phyloP scores from a whole-genome alignment of 257 asterid species.

The Hygrophila difformis region DNA sequence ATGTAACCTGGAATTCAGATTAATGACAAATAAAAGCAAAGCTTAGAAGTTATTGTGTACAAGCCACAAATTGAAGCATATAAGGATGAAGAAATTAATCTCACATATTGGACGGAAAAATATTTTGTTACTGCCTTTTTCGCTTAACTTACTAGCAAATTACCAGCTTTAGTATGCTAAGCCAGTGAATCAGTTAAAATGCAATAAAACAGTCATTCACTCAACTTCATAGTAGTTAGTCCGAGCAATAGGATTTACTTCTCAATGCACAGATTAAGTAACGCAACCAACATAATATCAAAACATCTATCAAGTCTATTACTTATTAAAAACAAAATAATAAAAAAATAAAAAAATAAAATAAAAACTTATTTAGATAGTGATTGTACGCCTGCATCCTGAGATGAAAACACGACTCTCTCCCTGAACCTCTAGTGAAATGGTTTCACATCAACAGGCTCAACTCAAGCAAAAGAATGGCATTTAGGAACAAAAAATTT shows the following conservation, averaged over 20 bases:
- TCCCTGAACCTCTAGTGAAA: background rate
- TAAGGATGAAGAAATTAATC: too few relatives aligned
- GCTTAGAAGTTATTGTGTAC: background rate
- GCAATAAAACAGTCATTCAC: background rate
- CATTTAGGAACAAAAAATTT: background rate
- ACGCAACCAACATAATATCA: background rate
- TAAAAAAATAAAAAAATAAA: too few relatives aligned
- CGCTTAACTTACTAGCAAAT: too few relatives aligned
- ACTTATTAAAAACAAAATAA: too few relatives aligned
- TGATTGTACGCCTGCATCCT: too few relatives aligned
- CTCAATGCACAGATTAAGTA: background rate
- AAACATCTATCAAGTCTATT: background rate
- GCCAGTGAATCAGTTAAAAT: background rate
- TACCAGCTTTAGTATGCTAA: background rate
- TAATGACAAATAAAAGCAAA: background rate
- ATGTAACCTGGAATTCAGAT: slow-evolving; percentile 43
- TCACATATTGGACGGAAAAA: too few relatives aligned
- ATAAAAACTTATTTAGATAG: too few relatives aligned
- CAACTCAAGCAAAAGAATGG: slow-evolving; percentile 6
- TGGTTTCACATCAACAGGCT: background rate
- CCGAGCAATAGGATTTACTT: background rate
- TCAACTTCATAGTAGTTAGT: background rate
- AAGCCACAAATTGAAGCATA: too few relatives aligned
- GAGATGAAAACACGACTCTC: too few relatives aligned
- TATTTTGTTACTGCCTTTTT: background rate